Evolutionary conservation across 208 protist species (phyloP).

Genomic region (Eutreptiella sp.): DNA sequence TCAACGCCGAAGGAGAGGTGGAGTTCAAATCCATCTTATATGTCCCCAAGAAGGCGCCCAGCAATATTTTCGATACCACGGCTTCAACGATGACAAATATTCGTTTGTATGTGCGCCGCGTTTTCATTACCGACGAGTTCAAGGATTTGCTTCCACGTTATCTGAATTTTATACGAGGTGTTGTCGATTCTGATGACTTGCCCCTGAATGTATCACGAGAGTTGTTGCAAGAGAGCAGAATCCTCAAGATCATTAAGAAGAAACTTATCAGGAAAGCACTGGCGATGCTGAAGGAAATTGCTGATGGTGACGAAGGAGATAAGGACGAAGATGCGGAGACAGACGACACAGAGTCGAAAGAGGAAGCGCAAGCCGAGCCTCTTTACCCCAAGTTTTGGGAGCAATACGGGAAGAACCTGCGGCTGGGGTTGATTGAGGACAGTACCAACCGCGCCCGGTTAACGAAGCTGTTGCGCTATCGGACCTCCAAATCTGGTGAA

Average conservation of each 20-base stretch:
- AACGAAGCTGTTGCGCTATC: constrained; percentile 92
- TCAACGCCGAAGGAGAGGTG: constrained; percentile 92
- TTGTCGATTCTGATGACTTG: constrained; percentile 99
- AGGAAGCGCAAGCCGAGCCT: constrained; percentile 53
- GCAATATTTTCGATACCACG: constrained; percentile 76
- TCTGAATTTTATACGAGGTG: constrained; percentile 88
- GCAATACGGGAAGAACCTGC: constrained; percentile 90
- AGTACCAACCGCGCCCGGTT: constrained; percentile 85
- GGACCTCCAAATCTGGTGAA: constrained; percentile 58
- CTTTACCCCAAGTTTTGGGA: constrained; percentile 89
- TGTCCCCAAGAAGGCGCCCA: constrained; percentile 81
- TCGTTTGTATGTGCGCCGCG: constrained; percentile 92
- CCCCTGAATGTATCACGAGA: constrained; percentile 99
- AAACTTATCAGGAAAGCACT: constrained; percentile 91
- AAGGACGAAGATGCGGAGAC: constrained; percentile 24
- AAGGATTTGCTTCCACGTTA: constrained; percentile 89
- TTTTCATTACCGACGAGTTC: constrained; percentile 98
- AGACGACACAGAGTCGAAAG: constrained; percentile 45
- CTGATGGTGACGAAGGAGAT: constrained; percentile 58
- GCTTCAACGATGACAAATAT: constrained; percentile 69
- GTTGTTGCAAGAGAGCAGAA: constrained; percentile 93
- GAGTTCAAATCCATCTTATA: constrained; percentile 96
- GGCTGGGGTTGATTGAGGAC: constrained; percentile 96
- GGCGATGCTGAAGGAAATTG: constrained; percentile 83
- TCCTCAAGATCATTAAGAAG: constrained; percentile 93